Evolutionary conservation across 2,329 filamentous ascomycete species (phyloP).

Genomic region (Aspergillus intermedius): DNA sequence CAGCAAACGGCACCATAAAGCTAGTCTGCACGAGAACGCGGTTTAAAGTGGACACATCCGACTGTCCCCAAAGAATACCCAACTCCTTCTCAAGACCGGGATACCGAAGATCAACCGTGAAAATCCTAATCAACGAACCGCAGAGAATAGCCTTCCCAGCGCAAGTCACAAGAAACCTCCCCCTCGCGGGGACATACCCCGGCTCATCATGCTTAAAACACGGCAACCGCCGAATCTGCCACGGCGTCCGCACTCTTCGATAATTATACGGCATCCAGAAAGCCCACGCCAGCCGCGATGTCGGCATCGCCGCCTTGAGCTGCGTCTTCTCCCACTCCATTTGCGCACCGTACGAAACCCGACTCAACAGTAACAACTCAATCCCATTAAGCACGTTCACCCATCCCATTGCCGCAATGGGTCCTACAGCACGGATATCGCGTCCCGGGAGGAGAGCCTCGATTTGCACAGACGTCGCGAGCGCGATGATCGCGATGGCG

Average conservation of each 20-base stretch:
- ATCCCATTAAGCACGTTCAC: conserved; percentile 16
- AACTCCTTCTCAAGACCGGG: neutral
- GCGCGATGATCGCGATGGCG: conserved; percentile 3
- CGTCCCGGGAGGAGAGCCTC: conserved; percentile 1
- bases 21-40: conserved; percentile 1
- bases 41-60: neutral
- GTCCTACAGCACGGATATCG: conserved; percentile 7
- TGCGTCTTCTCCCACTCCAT: conserved; percentile 6
- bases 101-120: conserved; percentile 9
- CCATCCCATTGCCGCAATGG: conserved; percentile 15
- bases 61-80: conserved; percentile 1
- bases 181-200: conserved; percentile 1
- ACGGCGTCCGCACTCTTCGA: conserved; percentile 17
- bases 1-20: conserved; percentile 12
- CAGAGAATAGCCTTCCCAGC: conserved; percentile 2
- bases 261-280: conserved; percentile 13
- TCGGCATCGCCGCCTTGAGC: neutral
- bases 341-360: conserved; percentile 10
- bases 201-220: neutral
- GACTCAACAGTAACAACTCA: conserved; percentile 13
- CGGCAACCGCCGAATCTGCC: conserved; percentile 12
- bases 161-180: conserved; percentile 5
- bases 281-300: conserved; percentile 5
- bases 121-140: conserved; percentile 4
- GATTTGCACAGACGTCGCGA: conserved; percentile 8